Conservation (phyloP, 345 rosid genomes). For the Brassica nigra region DNA sequence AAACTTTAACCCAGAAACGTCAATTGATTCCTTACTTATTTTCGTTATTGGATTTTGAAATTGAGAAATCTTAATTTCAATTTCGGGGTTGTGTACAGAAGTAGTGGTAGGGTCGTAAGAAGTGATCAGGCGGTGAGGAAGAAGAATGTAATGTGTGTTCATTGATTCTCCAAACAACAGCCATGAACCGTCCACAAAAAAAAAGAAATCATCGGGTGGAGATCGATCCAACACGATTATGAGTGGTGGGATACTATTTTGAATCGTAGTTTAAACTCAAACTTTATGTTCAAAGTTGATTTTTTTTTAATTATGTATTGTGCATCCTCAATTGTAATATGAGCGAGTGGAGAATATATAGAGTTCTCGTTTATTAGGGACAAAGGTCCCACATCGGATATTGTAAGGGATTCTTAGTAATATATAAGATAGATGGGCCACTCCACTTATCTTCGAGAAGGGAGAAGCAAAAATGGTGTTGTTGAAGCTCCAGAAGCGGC, state of each 20-base stretch:
- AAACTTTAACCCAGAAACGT: neutral
- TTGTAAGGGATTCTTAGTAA: too few species aligned
- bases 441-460: too few species aligned
- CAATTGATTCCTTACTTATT: neutral
- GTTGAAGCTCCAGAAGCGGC: too few species aligned
- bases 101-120: neutral
- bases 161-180: neutral
- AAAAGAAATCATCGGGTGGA: neutral
- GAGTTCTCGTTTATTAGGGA: too few species aligned
- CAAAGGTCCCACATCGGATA: too few species aligned
- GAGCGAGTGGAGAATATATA: neutral
- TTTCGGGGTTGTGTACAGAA: neutral
- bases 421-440: too few species aligned
- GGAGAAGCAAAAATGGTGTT: too few species aligned
- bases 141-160: neutral
- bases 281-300: neutral
- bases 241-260: neutral
- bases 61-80: neutral
- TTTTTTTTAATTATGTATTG: neutral
- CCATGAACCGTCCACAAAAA: neutral
- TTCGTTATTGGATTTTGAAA: neutral
- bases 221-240: neutral
- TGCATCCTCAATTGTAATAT: neutral
- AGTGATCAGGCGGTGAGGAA: neutral
- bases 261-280: neutral